Evolutionary conservation across 1,139 yeast species (phyloP), one percentile per base, ranked within the genome.

Genomic region (Eremothecium coryli): DNA sequence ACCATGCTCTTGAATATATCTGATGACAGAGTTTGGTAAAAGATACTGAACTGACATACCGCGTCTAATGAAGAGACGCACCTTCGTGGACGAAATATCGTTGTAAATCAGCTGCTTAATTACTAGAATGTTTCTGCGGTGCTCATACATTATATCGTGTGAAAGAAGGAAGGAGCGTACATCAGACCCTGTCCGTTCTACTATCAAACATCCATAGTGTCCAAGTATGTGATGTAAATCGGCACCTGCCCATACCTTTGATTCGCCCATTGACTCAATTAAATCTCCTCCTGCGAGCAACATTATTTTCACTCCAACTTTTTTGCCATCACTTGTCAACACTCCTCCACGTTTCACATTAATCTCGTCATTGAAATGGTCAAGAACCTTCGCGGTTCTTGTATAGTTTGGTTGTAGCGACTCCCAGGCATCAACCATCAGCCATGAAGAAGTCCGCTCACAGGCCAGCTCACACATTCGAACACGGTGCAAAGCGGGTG

Each of bases 351-450:
- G 30, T 55, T 80, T 80, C 43, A 86, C 76, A 58, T 93, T 90
- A 46, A 90, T 81, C 55, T 93, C 98, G 53, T 88, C 86, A 60
- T 90, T 90, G 61, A 90, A 90, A 60, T 90, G 99, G 59, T 90
- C 98, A 55, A 90, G 70, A 4, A 90, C 99, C 36, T 85, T 71
- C 2, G 98, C 97, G 0, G 99, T 90, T 46, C 98, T 70, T 18
- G 95, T 86, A 58, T 93, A 93, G 33, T 75, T 71, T 1, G 86
- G 84, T 58, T 93, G 98, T 41, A 90, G 66, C 5, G 94, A 81
- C 60, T 90, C 99, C 99, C 99, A 90, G 0, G 97, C 96, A 59
- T 90, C 99, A 16, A 90, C 98, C 97, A 90, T 93, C 32, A 93
- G 68, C 97, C 99, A 90, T 18, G 93, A 77, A 3, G 93, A 78